Evolutionary conservation across 352 stramenopile species (phyloP).

Genomic region (Plasmopara viticola): DNA sequence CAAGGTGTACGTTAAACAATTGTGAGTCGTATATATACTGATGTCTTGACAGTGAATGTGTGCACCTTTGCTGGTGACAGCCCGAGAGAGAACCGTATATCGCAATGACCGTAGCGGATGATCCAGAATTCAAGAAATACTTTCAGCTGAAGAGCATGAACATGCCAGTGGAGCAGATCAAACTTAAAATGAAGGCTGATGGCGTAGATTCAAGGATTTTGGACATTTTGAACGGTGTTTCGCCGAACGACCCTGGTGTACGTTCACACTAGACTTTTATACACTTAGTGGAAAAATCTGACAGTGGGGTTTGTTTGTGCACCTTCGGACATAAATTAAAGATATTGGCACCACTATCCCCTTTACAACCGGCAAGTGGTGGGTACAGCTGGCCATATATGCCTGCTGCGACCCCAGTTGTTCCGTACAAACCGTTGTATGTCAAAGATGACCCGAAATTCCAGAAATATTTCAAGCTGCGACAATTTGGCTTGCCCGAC

Average conservation of each 20-base stretch:
- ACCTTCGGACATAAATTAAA: not conserved
- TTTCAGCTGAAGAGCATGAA: constrained; percentile 83
- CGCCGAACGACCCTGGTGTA: constrained; percentile 40
- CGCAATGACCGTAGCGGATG: constrained; percentile 63
- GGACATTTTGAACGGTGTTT: not conserved
- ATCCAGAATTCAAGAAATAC: constrained; percentile 78
- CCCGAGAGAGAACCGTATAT: constrained; percentile 60
- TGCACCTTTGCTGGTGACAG: constrained; percentile 16
- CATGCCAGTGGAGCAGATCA: constrained; percentile 80
- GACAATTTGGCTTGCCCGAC: constrained; percentile 72
- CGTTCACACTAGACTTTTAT: not conserved
- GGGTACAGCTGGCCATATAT: constrained; percentile 27
- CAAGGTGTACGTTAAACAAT: too few species aligned
- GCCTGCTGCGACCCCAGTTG: constrained; percentile 15
- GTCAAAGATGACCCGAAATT: constrained; percentile 70
- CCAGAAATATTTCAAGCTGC: constrained; percentile 82
- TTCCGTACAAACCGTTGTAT: constrained; percentile 60
- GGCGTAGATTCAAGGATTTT: constrained; percentile 17
- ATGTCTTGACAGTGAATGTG: not conserved
- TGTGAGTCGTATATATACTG: too few species aligned
- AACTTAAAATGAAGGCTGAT: constrained; percentile 80
- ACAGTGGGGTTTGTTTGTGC: constrained; percentile 1
- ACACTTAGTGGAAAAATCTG: constrained; percentile 12
- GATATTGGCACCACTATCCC: constrained; percentile 11
- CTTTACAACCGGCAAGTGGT: constrained; percentile 8